Conservation (phyloP, 768 basidiomycete species). For the Lyophyllum shimeji region DNA sequence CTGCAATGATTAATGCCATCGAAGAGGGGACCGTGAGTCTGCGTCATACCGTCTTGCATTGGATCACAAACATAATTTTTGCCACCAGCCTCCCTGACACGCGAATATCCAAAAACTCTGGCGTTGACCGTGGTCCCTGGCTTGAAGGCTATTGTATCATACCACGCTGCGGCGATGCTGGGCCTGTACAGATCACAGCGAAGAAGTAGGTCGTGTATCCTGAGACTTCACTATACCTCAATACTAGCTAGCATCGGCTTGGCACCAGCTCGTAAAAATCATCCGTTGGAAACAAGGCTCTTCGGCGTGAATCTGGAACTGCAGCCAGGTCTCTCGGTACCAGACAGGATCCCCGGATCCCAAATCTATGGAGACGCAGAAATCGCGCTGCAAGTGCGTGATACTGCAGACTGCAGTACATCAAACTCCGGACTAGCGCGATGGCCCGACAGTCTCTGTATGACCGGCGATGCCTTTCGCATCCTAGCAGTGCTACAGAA, state of each 20-base stretch:
- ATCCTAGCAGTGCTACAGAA: no score
- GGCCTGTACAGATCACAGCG: background rate
- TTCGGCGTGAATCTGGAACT: background rate
- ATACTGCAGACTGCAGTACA: no score
- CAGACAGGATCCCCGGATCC: no score
- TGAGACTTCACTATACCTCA: background rate
- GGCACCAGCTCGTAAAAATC: background rate
- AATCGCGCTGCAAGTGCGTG: no score
- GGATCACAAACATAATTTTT: background rate
- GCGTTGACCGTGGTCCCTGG: conserved; percentile 1
- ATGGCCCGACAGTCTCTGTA: no score
- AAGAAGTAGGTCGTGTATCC: background rate
- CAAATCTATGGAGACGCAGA: no score
- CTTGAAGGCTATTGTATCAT: background rate
- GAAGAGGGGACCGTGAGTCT: conserved; percentile 7
- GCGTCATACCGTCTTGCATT: background rate
- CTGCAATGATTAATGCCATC: conserved; percentile 4
- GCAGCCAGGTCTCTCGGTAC: no score
- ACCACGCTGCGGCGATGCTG: background rate
- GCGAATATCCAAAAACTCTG: conserved; percentile 2
- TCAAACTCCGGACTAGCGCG: no score
- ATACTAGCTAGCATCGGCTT: background rate
- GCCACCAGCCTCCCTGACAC: background rate
- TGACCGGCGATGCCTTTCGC: no score
- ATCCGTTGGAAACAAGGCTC: background rate